Evolutionary conservation across 495 filamentous ascomycete genomes (phyloP).

Genomic region (Penicillium lagena): DNA sequence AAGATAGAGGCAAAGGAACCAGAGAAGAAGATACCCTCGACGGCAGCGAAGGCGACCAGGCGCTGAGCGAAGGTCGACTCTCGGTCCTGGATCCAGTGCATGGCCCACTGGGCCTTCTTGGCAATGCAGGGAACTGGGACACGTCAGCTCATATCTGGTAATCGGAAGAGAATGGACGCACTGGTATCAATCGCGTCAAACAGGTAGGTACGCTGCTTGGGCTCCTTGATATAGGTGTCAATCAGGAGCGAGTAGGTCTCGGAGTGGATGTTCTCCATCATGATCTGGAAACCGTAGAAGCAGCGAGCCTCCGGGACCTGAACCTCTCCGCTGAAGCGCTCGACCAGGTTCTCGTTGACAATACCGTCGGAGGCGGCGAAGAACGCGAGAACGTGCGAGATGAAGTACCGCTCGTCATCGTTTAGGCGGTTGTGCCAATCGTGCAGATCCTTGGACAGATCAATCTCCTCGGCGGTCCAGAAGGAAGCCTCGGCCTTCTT

Average conservation of each 20-base stretch:
- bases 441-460: slow-evolving; percentile 96
- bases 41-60: slow-evolving; percentile 93
- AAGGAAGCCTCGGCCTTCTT: slow-evolving; percentile 99
- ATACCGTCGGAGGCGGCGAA: slow-evolving; percentile 99
- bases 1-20: slow-evolving; percentile 99
- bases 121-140: slow-evolving; percentile 78
- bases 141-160: neutral
- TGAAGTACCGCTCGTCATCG: slow-evolving; percentile 95
- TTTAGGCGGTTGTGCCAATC: slow-evolving; percentile 98
- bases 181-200: slow-evolving; percentile 99
- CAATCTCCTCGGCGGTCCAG: slow-evolving; percentile 99
- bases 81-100: slow-evolving; percentile 88
- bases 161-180: slow-evolving; percentile 30
- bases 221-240: slow-evolving; percentile 99
- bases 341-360: slow-evolving; percentile 98
- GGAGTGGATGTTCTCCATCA: slow-evolving; percentile 99
- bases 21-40: slow-evolving; percentile 99
- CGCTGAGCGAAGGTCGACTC: slow-evolving; percentile 92
- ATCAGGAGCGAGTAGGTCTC: slow-evolving; percentile 99
- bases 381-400: slow-evolving; percentile 98
- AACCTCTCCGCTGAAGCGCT: slow-evolving; percentile 95
- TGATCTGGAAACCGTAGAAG: slow-evolving; percentile 99
- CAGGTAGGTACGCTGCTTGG: slow-evolving; percentile 87
- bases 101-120: slow-evolving; percentile 97
- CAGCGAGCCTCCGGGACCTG: slow-evolving; percentile 97